Percentiles rank a stretch among this genome's conserved stretches.
phyloP scores from a whole-genome alignment of 2,329 filamentous ascomycete species.

The Trichoderma koningii region DNA sequence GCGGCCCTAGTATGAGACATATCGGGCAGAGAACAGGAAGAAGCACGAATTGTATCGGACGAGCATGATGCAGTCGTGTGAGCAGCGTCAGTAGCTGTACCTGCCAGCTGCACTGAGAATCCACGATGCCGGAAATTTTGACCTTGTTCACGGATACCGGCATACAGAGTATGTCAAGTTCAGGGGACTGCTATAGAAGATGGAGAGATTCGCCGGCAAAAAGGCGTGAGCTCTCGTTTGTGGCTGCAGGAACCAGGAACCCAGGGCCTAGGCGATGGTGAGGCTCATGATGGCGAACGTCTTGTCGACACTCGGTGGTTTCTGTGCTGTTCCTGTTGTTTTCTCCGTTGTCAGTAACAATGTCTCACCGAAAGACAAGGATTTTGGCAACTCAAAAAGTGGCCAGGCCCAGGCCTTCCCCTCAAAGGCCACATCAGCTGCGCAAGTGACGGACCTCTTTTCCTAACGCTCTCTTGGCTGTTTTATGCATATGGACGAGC shows the following conservation, averaged over 20 bases:
- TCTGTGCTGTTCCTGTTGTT: neutral
- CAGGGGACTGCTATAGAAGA: neutral
- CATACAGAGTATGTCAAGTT: neutral
- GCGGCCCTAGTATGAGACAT: neutral
- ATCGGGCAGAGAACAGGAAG: neutral
- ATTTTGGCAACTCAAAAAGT: neutral
- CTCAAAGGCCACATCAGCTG: neutral
- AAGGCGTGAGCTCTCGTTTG: conserved; percentile 5
- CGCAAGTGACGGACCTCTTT: neutral
- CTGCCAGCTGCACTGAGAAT: neutral
- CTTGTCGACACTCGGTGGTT: too few species aligned
- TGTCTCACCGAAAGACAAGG: neutral
- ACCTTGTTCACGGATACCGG: conserved; percentile 4
- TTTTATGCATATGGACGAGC: conserved; percentile 6
- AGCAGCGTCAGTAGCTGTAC: neutral
- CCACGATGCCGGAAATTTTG: neutral
- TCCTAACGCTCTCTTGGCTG: neutral
- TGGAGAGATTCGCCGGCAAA: conserved; percentile 8
- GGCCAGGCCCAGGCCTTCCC: too few species aligned
- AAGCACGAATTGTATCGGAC: neutral
- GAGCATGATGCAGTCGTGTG: neutral
- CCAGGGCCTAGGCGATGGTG: neutral
- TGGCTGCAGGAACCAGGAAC: conserved; percentile 6
- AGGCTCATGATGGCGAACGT: neutral
- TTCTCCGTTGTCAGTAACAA: neutral